A percentile compares a stretch with the other conserved stretches of the same genome.
Conservation (phyloP, 768 basidiomycete species). For the Russula sp. region DNA sequence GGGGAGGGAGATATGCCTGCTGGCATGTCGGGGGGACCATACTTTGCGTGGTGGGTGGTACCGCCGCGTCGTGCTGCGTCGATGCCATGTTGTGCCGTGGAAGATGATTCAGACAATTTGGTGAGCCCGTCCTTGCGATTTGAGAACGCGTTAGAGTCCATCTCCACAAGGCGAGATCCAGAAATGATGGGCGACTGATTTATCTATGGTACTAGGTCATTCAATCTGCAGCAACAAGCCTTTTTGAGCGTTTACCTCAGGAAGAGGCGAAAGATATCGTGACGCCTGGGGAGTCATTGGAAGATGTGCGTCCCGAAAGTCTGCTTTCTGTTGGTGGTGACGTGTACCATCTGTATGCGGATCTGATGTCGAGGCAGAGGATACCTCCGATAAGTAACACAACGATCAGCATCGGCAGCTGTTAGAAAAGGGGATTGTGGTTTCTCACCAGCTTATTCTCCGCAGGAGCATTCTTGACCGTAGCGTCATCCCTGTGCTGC, state of each 20-base stretch:
- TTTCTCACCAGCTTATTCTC: not conserved
- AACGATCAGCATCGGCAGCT: not conserved
- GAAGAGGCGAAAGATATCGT: not conserved
- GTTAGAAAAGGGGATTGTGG: not conserved
- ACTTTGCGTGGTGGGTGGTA: not conserved
- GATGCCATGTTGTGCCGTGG: not conserved
- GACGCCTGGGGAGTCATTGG: not conserved
- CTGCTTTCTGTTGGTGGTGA: not conserved
- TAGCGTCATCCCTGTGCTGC: conserved; percentile 9
- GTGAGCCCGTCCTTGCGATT: not conserved
- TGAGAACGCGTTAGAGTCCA: not conserved
- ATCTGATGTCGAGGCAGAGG: not conserved
- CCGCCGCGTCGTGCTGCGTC: not conserved
- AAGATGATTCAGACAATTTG: not conserved
- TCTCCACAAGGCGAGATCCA: not conserved
- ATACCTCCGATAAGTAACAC: not conserved
- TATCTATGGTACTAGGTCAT: not conserved
- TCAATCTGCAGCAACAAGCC: not conserved
- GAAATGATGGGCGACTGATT: conserved; percentile 10
- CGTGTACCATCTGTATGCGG: not conserved
- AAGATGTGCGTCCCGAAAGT: not conserved
- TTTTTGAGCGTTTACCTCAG: not conserved
- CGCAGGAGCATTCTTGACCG: not conserved
- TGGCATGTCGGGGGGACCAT: not conserved
- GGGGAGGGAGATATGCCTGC: not conserved